Base-by-base conservation (phyloP, 2,329 filamentous ascomycete genomes). In the Cladosporium sp. region DNA sequence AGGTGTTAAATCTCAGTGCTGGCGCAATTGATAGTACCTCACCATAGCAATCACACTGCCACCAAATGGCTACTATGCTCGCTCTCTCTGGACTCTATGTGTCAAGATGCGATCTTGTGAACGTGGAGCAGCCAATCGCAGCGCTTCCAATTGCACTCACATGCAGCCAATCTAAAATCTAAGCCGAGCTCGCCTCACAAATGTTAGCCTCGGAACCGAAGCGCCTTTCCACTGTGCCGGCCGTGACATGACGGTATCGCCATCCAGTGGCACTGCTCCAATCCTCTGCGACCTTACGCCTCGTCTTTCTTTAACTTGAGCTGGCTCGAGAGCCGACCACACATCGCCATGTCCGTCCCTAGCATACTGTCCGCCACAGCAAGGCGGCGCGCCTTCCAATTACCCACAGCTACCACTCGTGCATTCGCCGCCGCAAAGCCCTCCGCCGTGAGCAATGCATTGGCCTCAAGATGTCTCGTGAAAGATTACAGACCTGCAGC, bases 401-500 rank as follows among this genome's bases (percentile, higher is more conserved):
- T 50, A 25, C 56, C 56, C 28, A 39, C 56, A 47, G 47, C 49
- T 43, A 36, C 56, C 40, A 37, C 57, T 9, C 55, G 62, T 30
- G 58, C 62, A 38, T 50, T 63, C 7, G 52, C 60, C 37, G 58
- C 60, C 51, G 34, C 58, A 25, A 60, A 43, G 38, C 43, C 60
- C 19, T 40, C 59, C 12, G 47, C 36, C 28, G 43, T 47, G 22
- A 30, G 47, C 30, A 56, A 56, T 39, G 61, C 49, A 28, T 56
- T 63, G 20, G 62, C 67, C 14, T 62, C 66, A 25, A 65, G 50
- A 64, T 65, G 64, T 55, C 60, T 61, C 19, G 55, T 63, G 22
- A 59, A 65, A 60, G 64, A 62, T 36, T 70, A 69, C 60, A 56
- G 67, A 64, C 70, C 70, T 34, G 71, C 67, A 14, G 54, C 65